A percentile compares a stretch with the other conserved stretches of the same genome.
Evolutionary conservation across 306 rosid genomes (phyloP).

Genomic region (Cyclanthera cordifolia): DNA sequence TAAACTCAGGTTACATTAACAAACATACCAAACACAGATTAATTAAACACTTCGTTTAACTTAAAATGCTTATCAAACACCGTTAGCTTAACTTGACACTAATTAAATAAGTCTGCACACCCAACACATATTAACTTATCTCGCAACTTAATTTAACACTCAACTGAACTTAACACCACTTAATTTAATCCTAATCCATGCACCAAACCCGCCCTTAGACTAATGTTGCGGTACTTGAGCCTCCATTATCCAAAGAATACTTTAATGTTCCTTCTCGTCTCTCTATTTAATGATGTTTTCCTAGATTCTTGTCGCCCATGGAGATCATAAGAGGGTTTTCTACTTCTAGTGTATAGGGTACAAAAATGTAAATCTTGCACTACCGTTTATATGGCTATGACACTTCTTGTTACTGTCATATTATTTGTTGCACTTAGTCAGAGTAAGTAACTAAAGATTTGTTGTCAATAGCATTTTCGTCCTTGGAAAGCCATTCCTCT

Average conservation of each 20-base stretch:
- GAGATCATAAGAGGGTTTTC: neutral
- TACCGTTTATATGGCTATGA: neutral
- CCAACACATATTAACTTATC: too few relatives aligned
- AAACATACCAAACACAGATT: too few relatives aligned
- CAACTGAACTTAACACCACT: too few relatives aligned
- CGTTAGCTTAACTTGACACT: too few relatives aligned
- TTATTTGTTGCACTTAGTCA: neutral
- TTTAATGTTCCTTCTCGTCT: neutral
- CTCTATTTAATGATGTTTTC: neutral
- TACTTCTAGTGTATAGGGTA: neutral
- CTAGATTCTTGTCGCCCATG: neutral
- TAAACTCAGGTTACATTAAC: too few relatives aligned
- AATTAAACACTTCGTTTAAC: too few relatives aligned
- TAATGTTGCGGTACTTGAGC: neutral
- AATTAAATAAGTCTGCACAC: too few relatives aligned
- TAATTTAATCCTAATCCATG: too few relatives aligned
- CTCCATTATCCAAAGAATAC: neutral
- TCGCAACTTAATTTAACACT: too few relatives aligned
- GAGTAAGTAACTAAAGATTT: neutral
- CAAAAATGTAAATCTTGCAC: neutral
- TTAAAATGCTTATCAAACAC: too few relatives aligned
- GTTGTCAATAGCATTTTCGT: neutral
- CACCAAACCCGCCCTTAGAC: too few relatives aligned
- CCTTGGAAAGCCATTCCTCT: neutral
- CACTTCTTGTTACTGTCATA: neutral